Percentiles rank a stretch among this genome's conserved stretches.
These are phyloP conservation scores for Boletus subcaerulescens DNA, from an alignment of 768 basidiomycete genomes.

Conservation along the genomic window DNA sequence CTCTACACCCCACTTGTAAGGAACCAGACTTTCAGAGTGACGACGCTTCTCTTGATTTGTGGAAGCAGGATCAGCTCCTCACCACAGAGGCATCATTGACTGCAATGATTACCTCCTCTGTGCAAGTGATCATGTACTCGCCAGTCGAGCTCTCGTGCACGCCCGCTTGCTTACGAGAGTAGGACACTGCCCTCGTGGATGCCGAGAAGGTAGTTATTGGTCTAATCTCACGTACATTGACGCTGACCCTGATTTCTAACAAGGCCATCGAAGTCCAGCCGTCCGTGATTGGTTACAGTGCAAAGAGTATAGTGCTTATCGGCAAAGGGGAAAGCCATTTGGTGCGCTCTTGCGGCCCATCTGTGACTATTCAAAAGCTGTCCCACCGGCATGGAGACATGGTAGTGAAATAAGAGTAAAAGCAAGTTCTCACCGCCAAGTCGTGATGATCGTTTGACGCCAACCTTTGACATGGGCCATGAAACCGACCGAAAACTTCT, in stretches of 20 bases:
- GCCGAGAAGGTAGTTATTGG: not conserved
- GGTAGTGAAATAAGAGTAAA: too few species aligned
- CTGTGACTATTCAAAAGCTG: too few species aligned
- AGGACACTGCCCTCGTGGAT: not conserved
- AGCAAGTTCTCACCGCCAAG: too few species aligned
- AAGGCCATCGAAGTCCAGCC: not conserved
- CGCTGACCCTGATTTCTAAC: not conserved
- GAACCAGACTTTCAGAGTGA: not conserved
- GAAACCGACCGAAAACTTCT: too few species aligned
- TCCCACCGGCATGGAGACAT: too few species aligned
- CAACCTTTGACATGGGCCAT: too few species aligned
- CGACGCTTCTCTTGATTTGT: not conserved
- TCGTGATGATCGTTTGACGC: too few species aligned
- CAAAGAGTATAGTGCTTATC: not conserved
- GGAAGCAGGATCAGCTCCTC: not conserved
- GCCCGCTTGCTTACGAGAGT: not conserved
- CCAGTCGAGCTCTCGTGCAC: not conserved
- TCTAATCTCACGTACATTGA: not conserved
- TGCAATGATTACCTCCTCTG: not conserved
- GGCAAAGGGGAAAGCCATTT: not conserved
- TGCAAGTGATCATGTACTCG: not conserved
- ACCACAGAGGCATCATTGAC: not conserved
- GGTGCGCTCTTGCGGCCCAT: too few species aligned
- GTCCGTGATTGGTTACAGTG: not conserved
- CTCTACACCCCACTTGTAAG: not conserved